Evolutionary conservation across 169 alveolate species (phyloP), one percentile per base, ranked within the genome.

Genomic region (Eimeria acervulina): DNA sequence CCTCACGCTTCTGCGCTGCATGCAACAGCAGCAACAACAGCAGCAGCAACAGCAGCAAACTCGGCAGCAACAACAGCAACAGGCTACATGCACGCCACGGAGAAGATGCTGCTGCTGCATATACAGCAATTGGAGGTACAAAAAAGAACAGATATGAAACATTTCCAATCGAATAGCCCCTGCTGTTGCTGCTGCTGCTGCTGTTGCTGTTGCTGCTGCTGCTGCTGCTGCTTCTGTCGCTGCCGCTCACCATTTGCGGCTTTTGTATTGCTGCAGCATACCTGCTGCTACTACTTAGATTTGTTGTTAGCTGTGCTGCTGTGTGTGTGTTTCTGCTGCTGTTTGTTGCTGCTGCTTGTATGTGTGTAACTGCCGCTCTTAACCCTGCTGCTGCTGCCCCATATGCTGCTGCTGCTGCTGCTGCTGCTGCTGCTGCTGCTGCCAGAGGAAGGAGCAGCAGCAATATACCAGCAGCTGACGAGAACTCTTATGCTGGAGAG

Each of bases 381-480:
- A 5, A 63, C 26, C 74, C 33, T 17, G 26, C 33, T 63, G 26
- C 55, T 47, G 55, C 55, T 47, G 55, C 12, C 12, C 19, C 55
- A 7, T 5, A 5, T 47, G 55, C 12, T 47, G 74, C 74, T 63
- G 74, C 74, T 63, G 74, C 74, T 63, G 74, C 74, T 63, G 74
- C 74, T n/a, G 74, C 74, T 10, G 74, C 74, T 52, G 66, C 66
- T 52, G 19, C 10, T 52, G 68, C 15, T 12, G n/a, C 55, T 13
- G 74, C 33, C n/a, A 76, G 61, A 51, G 72, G 80, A 28, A 55
- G n/a, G 38, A 21, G 15, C 55, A 44, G 52, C 33, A 63, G 44
- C 76, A 90, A 21, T 87, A 90, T 68, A n/a, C 44, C 70, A 40
- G 72, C 61, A 59, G 95, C 70, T 72, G 36, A 90, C 70, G 59